Evolutionary conservation across 176 grass and related monocot species (phyloP), one percentile per base, ranked within the genome.

Genomic region (Aegilops sharonensis): DNA sequence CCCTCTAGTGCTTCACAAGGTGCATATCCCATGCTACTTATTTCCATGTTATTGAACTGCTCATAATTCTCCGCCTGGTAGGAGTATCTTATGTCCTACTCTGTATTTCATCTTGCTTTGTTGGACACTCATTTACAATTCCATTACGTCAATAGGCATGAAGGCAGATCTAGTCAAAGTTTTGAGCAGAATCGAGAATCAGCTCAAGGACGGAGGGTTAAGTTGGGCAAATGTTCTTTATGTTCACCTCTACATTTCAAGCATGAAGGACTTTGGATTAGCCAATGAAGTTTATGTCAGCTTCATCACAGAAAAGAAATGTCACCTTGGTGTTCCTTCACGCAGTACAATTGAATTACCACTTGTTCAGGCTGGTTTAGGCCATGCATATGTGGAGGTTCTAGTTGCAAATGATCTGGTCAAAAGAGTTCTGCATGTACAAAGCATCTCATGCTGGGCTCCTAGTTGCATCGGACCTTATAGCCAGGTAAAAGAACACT

Each of bases 401-500:
- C 84, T 98, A 80, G 90, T 92, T 45, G 63, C 96, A 84, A 90
- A 83, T 30, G 92, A 98, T 62, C 84, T 91, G 17, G 66, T 77
- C 77, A 98, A 95, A 84, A 92, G 81, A 90, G 96, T 98, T 90
- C 91, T 98, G 78, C 96, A 98, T 77, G 96, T 98, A 72, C 96
- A 98, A 79, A 98, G 96, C 91, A 91, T 98, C 84, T 98, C 96
- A 57, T 98, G 92, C 82, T 98, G 96, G 96, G 96, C 96, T 27
- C 96, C 96, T 88, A 98, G 96, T 86, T 98, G 96, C 90, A 98
- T 98, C 1, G 96, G 96, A 80, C 96, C 96, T 72, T 98, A 98
- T 65, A 98, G 93, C 86, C 96, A 98, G 93, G 96, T 95, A 77
- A 76, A 67, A 78, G 39, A 87, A 18, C 5, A 79, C 59, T 8